A percentile compares a stretch with the other conserved stretches of the same genome.
phyloP scores from a whole-genome alignment of 208 protist species.

The Trypanosoma avium region DNA sequence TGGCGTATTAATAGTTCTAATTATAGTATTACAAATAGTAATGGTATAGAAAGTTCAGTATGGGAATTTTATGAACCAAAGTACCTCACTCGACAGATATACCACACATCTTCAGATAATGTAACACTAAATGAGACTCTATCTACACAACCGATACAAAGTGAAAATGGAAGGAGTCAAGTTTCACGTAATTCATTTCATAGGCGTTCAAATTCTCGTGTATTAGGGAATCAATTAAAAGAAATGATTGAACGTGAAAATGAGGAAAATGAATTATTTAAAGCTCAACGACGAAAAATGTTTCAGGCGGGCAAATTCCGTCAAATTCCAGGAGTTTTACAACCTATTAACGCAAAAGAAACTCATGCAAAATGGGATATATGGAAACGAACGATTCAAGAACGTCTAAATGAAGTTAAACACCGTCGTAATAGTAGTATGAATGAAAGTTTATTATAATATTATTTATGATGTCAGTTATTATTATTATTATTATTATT shows the following conservation, averaged over 20 bases:
- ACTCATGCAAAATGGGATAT: constrained; percentile 12
- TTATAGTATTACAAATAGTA: not conserved
- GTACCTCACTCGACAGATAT: not conserved
- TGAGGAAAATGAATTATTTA: constrained; percentile 12
- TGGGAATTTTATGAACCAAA: constrained; percentile 6
- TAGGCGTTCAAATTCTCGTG: not conserved
- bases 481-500: not conserved
- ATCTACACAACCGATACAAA: not conserved
- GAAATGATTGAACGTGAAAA: constrained; percentile 15
- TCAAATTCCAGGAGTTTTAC: not conserved
- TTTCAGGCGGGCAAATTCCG: not conserved
- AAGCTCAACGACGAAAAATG: not conserved
- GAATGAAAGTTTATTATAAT: not conserved
- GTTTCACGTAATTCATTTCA: not conserved
- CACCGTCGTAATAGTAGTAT: not conserved
- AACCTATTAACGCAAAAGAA: constrained; percentile 2
- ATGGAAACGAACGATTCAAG: constrained; percentile 16
- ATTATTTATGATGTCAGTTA: not conserved
- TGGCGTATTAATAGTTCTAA: not conserved
- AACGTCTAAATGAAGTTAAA: not conserved
- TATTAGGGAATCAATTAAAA: not conserved
- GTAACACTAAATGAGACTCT: not conserved
- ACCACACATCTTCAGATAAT: not conserved
- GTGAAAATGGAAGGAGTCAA: not conserved
- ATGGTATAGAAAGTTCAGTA: not conserved